These are phyloP conservation scores for Centrapalus pauciflorus DNA, from an alignment of 129 eudicot species.

Conservation along the genomic window DNA sequence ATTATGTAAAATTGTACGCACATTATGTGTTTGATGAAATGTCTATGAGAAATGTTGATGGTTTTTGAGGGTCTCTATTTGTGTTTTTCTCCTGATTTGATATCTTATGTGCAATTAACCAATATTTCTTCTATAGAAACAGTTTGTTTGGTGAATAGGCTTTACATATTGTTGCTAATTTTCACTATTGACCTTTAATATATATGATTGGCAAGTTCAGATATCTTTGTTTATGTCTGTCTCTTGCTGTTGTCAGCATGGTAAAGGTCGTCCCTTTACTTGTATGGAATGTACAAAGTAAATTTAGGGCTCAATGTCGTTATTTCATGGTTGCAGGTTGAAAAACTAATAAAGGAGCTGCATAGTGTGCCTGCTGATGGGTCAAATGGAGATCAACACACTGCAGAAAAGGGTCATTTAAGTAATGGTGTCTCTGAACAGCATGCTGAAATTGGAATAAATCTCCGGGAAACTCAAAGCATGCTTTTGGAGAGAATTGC, in stretches of 20 bases:
- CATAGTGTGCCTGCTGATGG: constrained; percentile 86
- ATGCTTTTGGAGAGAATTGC: constrained; percentile 98
- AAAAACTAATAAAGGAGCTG: constrained; percentile 82
- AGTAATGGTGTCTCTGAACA: constrained; percentile 73
- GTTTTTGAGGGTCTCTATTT: too few species aligned
- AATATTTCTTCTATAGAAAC: too few species aligned
- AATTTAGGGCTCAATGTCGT: background rate
- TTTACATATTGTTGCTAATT: too few species aligned
- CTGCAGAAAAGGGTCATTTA: constrained; percentile 41
- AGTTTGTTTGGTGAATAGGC: too few species aligned
- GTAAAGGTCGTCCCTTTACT: background rate
- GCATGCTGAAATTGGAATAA: constrained; percentile 66
- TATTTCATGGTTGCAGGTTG: constrained; percentile 53
- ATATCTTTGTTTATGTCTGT: background rate
- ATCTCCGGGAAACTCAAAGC: constrained; percentile 88
- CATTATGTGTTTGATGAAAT: too few species aligned
- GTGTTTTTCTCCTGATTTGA: too few species aligned
- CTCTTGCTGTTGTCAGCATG: background rate
- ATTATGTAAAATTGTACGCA: too few species aligned
- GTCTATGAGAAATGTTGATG: too few species aligned
- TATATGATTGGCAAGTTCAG: background rate
- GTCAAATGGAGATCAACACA: constrained; percentile 49
- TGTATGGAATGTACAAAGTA: background rate
- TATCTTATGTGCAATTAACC: too few species aligned
- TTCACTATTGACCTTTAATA: background rate